phyloP scores from a whole-genome alignment of 345 rosid genomes.

The Acer saccharum region DNA sequence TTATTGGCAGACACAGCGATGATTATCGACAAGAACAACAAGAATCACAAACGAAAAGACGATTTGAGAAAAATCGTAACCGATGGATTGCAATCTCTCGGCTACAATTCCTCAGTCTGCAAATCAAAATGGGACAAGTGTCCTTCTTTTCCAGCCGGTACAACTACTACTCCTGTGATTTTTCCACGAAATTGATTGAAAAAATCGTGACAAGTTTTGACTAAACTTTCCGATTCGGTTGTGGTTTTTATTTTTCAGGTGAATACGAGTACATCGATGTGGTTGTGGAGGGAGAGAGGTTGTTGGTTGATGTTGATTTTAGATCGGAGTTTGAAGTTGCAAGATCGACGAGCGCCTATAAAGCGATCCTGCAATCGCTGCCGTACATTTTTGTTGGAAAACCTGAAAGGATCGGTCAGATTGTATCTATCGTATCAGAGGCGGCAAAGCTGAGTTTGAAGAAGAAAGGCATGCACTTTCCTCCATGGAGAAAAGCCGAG shows the following conservation, averaged over 20 bases:
- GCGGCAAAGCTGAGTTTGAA: slow-evolving; percentile 87
- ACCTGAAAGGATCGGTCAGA: slow-evolving; percentile 76
- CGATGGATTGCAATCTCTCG: slow-evolving; percentile 60
- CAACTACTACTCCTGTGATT: neutral
- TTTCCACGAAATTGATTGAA: neutral
- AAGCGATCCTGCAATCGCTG: slow-evolving; percentile 66
- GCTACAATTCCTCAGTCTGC: slow-evolving; percentile 81
- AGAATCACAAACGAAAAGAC: slow-evolving; percentile 64
- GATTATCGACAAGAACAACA: slow-evolving; percentile 85
- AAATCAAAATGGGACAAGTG: slow-evolving; percentile 93
- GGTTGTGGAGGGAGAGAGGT: slow-evolving; percentile 60
- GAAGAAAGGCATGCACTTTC: slow-evolving; percentile 91
- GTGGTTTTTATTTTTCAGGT: slow-evolving; percentile 43
- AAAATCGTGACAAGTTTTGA: neutral
- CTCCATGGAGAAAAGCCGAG: slow-evolving; percentile 95
- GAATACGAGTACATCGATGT: slow-evolving; percentile 93
- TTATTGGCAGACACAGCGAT: slow-evolving; percentile 75
- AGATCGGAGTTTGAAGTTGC: slow-evolving; percentile 97
- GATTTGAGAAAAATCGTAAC: slow-evolving; percentile 65
- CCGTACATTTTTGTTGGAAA: slow-evolving; percentile 90
- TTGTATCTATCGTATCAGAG: slow-evolving; percentile 74
- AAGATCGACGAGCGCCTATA: slow-evolving; percentile 74
- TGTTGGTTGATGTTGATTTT: slow-evolving; percentile 83
- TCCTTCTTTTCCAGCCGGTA: slow-evolving; percentile 77
- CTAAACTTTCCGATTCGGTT: neutral